Evolutionary conservation across 2,329 filamentous ascomycete species (phyloP), one percentile per base, ranked within the genome.

Genomic region (Alternaria arbusti): DNA sequence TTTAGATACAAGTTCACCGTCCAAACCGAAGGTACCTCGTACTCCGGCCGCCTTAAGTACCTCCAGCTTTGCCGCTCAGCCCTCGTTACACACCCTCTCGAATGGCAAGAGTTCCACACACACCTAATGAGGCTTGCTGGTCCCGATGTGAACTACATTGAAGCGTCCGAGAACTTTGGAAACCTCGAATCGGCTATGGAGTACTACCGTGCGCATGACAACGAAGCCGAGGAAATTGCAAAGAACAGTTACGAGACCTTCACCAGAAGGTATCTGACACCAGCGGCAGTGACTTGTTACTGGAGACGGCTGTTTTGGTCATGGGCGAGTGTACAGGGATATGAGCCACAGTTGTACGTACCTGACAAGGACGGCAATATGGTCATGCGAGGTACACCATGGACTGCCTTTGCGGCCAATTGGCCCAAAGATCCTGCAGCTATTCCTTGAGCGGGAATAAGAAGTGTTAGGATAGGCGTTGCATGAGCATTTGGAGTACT

Each of bases 21-120:
- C 3, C 85, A 87, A 59, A 85, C 84, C 1, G 86, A 87, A 72
- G 86, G 85, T 0, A 82, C 82, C 43, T 85, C 83, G 8, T 87
- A 86, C 74, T 87, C 85, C 4, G 85, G 84, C 3, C 82, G 84
- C 3, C 80, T 85, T 9, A 86, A 86, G 68, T 86, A 87, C 63
- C 78, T 86, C 0, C 82, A 86, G 58, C 84, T 85, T 63, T 87
- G 85, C 69, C 73, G 74, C 30, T 77, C 73, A 20, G 74, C 74
- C 12, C 64, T 78, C 9, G 73, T 78, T 17, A 75, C 75, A 3
- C 75, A 78, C 45, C 75, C 75, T 2, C 65, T 78, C 3, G 67
- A 74, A 61, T 78, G 75, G 75, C 74, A 77, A 59, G 75, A 78
- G 59, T 77, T 78, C 57, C 75, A 78, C 57, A 78, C 75, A 0